Evolutionary conservation across 768 basidiomycete species (phyloP).

Genomic region (Cystobasidiopsis lactophilus): DNA sequence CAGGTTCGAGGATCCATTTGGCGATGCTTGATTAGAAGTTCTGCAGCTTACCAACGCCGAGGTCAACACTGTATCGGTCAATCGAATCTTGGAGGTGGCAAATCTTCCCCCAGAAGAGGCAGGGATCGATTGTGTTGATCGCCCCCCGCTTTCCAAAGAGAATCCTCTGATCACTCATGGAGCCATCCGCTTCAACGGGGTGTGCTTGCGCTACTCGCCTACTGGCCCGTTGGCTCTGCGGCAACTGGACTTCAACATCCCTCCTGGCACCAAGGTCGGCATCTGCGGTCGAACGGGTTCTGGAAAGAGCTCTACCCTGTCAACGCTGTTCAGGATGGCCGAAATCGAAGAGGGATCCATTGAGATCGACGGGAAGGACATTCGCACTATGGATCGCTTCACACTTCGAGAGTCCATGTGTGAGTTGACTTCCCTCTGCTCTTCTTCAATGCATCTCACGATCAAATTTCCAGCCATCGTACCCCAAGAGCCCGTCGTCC

Average conservation of each 20-base stretch:
- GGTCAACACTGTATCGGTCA: no score
- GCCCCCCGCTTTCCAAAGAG: no score
- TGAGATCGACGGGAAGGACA: slow-evolving; percentile 7
- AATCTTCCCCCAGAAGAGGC: no score
- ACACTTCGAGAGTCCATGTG: slow-evolving; percentile 3
- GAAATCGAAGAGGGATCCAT: not conserved
- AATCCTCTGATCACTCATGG: no score
- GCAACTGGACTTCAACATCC: slow-evolving; percentile 1
- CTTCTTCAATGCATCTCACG: not conserved
- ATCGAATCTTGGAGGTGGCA: no score
- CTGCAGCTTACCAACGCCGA: no score
- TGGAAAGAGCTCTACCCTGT: slow-evolving; percentile 7
- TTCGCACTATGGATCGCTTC: not conserved
- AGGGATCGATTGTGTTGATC: no score
- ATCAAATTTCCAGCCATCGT: not conserved
- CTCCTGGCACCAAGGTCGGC: slow-evolving; percentile 5
- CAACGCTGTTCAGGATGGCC: slow-evolving; percentile 7
- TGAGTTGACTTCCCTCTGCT: no score
- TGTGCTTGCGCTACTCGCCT: not conserved
- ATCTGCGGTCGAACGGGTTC: slow-evolving; percentile 7
- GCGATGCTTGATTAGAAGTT: no score
- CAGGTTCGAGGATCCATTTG: no score
- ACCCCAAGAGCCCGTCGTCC: slow-evolving; percentile 7
- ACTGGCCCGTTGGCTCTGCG: slow-evolving; percentile 1
- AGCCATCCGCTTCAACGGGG: slow-evolving; percentile 3